These are phyloP conservation scores for Candida insectalens DNA, from an alignment of 805 yeast species.

Conservation along the genomic window DNA sequence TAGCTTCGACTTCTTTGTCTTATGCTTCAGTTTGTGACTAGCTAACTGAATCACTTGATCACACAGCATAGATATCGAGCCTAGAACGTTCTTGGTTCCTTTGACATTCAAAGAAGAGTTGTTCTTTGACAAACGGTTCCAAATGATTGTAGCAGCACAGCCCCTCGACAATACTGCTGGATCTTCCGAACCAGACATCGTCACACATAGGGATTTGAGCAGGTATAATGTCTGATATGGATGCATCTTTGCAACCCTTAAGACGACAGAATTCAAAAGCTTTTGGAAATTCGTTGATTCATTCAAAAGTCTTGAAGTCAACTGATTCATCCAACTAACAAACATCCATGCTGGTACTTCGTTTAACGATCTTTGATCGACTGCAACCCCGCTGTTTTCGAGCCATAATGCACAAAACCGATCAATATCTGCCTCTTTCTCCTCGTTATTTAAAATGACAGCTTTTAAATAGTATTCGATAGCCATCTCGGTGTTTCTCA, in stretches of 20 bases:
- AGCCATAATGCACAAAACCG: slow-evolving; percentile 81
- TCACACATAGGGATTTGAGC: slow-evolving; percentile 42
- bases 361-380: slow-evolving; percentile 28
- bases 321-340: slow-evolving; percentile 75
- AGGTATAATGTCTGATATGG: slow-evolving; percentile 70
- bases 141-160: slow-evolving; percentile 40
- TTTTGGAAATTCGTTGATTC: slow-evolving; percentile 46
- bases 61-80: slow-evolving; percentile 41
- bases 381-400: slow-evolving; percentile 29
- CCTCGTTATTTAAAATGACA: slow-evolving; percentile 30
- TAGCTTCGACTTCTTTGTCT: slow-evolving; percentile 25
- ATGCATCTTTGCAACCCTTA: slow-evolving; percentile 37
- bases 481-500: slow-evolving; percentile 35
- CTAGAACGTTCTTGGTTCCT: slow-evolving; percentile 19
- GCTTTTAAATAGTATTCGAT: slow-evolving; percentile 50
- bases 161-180: slow-evolving; percentile 33
- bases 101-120: slow-evolving; percentile 5
- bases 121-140: slow-evolving; percentile 26
- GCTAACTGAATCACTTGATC: slow-evolving; percentile 43
- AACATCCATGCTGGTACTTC: slow-evolving; percentile 50
- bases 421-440: slow-evolving; percentile 52
- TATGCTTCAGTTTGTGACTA: slow-evolving; percentile 26
- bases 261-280: slow-evolving; percentile 28
- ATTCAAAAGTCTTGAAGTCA: slow-evolving; percentile 56
- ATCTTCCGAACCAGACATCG: slow-evolving; percentile 26